These are phyloP conservation scores for Botryotinia calthae DNA, from an alignment of 2,329 filamentous ascomycete species.

Conservation along the genomic window DNA sequence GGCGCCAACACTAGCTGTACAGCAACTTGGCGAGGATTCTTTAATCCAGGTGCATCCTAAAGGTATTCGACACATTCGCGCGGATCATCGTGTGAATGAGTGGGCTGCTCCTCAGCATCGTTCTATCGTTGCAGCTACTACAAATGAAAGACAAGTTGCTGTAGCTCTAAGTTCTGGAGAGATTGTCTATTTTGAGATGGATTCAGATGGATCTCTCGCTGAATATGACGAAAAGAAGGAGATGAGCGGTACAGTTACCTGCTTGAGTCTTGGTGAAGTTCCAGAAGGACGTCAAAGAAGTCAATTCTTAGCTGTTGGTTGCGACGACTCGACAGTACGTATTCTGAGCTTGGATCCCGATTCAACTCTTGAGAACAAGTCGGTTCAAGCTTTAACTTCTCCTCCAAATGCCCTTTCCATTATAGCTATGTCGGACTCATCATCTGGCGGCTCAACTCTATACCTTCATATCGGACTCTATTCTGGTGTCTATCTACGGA, in stretches of 20 bases:
- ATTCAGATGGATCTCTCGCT: conserved; percentile 81
- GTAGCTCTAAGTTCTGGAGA: conserved; percentile 94
- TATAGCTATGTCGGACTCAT: conserved; percentile 93
- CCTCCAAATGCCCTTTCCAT: conserved; percentile 86
- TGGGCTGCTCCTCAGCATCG: conserved; percentile 93
- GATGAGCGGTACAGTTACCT: conserved; percentile 94
- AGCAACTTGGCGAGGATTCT: conserved; percentile 90
- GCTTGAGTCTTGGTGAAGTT: conserved; percentile 88
- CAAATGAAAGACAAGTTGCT: conserved; percentile 89
- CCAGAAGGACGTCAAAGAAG: conserved; percentile 86
- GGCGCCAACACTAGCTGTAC: conserved; percentile 85
- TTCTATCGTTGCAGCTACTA: conserved; percentile 90
- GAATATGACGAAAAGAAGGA: conserved; percentile 95
- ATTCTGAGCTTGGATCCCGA: conserved; percentile 89
- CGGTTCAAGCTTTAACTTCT: conserved; percentile 88
- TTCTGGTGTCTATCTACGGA: conserved; percentile 93
- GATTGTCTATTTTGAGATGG: conserved; percentile 98
- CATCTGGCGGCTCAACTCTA: conserved; percentile 80
- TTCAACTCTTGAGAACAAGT: conserved; percentile 87
- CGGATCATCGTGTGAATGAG: conserved; percentile 75
- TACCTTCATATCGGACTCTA: conserved; percentile 95
- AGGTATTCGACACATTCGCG: conserved; percentile 87
- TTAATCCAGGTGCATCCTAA: conserved; percentile 95
- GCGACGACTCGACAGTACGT: conserved; percentile 92
- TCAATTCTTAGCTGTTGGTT: conserved; percentile 92